Evolutionary conservation across 2,329 filamentous ascomycete species (phyloP).

Genomic region (Phyllosticta paracitricarpa): DNA sequence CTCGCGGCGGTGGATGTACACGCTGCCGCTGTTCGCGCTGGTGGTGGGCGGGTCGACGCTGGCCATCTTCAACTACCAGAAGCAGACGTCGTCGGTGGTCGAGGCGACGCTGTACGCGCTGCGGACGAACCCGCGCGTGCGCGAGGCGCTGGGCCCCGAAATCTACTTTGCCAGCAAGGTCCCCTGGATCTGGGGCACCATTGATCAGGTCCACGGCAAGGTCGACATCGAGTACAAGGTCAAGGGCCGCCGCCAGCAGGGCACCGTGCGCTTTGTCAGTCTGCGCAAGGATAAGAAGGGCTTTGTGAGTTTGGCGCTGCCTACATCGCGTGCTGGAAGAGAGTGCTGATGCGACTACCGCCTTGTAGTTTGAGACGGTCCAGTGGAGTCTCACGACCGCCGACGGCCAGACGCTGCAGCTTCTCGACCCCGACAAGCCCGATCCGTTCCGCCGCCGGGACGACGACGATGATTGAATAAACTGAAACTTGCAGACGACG

Average conservation of each 20-base stretch:
- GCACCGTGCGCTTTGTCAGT: conserved; percentile 72
- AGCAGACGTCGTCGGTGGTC: conserved; percentile 73
- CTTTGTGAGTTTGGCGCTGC: conserved; percentile 34
- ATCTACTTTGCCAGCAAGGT: conserved; percentile 41
- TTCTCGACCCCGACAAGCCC: conserved; percentile 54
- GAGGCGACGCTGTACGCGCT: conserved; percentile 84
- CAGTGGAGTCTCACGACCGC: conserved; percentile 77
- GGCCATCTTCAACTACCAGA: conserved; percentile 99
- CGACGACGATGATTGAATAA: background rate
- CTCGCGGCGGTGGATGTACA: conserved; percentile 23
- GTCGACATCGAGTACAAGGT: conserved; percentile 86
- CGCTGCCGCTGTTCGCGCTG: conserved; percentile 69
- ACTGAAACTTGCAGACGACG: background rate
- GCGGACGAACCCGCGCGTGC: conserved; percentile 65
- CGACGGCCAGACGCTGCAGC: conserved; percentile 58
- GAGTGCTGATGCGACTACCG: background rate
- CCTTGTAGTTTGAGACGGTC: conserved; percentile 64
- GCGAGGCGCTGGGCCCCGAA: conserved; percentile 68
- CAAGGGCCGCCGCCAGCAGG: conserved; percentile 62
- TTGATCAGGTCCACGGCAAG: conserved; percentile 86
- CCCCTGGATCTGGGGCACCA: conserved; percentile 48
- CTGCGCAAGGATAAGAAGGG: conserved; percentile 56
- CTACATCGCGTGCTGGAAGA: background rate
- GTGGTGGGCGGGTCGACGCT: conserved; percentile 62
- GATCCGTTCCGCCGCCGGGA: conserved; percentile 53